Conservation (phyloP, 2,329 filamentous ascomycete genomes). For the Aspergillus hortae region DNA sequence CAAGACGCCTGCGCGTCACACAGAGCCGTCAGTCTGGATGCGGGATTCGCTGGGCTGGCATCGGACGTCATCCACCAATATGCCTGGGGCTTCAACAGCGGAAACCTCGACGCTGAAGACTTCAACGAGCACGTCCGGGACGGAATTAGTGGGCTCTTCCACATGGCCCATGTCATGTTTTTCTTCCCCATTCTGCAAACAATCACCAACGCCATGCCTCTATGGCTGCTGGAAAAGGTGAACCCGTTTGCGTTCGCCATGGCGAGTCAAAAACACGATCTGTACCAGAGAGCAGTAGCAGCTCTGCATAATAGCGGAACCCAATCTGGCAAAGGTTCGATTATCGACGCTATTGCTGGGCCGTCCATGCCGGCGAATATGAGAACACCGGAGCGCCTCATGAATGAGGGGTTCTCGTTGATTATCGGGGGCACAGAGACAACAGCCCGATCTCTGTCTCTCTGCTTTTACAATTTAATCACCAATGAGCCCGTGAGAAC, state of each 20-base stretch:
- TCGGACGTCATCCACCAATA: slow-evolving; percentile 38
- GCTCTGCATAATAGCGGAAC: slow-evolving; percentile 7
- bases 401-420: slow-evolving; percentile 37
- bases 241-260: slow-evolving; percentile 13
- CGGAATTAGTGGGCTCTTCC: slow-evolving; percentile 17
- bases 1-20: slow-evolving; percentile 7
- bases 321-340: neutral
- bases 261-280: slow-evolving; percentile 12
- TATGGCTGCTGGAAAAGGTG: slow-evolving; percentile 8
- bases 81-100: slow-evolving; percentile 29
- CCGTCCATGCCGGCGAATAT: slow-evolving; percentile 17
- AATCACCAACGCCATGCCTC: slow-evolving; percentile 15
- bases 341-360: slow-evolving; percentile 14
- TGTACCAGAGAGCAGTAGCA: slow-evolving; percentile 6
- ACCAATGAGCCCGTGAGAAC: slow-evolving; percentile 12
- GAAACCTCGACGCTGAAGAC: slow-evolving; percentile 29
- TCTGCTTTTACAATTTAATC: slow-evolving; percentile 26
- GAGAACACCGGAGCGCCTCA: slow-evolving; percentile 24
- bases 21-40: slow-evolving; percentile 17
- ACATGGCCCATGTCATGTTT: slow-evolving; percentile 12
- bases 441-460: slow-evolving; percentile 25
- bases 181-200: slow-evolving; percentile 22
- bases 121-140: slow-evolving; percentile 19
- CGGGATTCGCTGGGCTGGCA: slow-evolving; percentile 25
- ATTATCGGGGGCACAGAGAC: slow-evolving; percentile 41